Base-by-base conservation (phyloP, 2,329 filamentous ascomycete genomes). In the Pleurostoma richardsiae region DNA sequence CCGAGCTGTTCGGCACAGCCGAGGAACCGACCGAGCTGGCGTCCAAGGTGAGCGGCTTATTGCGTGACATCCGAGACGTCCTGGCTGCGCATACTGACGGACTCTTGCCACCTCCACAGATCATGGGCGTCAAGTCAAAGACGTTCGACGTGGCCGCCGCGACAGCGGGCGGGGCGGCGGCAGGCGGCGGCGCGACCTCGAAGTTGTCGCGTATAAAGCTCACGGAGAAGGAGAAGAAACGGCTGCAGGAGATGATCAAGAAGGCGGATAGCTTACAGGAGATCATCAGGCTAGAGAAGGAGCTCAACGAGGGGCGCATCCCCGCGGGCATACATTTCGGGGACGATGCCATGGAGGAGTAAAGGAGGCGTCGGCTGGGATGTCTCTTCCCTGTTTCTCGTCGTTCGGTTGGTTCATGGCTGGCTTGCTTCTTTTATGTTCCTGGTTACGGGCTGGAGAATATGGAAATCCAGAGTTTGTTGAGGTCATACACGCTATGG, bases 251-350 rank as follows among this genome's bases (percentile, higher is more conserved):
- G 60, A 77, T 92, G 70, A 95, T 99, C 66, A 83, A 83, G 67
- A 89, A 88, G 60, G 92, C 94, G 5, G 90, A 86, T 65, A 95
- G 86, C 60, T 66, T 99, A 60, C 86, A 90, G 56, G 94, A 97
- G 71, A 95, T 99, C 62, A 85, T 89, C 48, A 79, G 82, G 55
- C 66, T 99, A 62, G 94, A 99, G 73, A 95, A 92, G 73, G 89
- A 94, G 67, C 70, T 97, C 54, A 88, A 88, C 52, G 92, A 97
- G 66, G 94, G 94, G 2, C 77, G 88, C 60, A 77, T 97, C 65
- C 92, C 92, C 3, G 76, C 79, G 31, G 87, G 83, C 29, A 78
- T 83, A 30, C 73, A 79, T 33, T 60, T 69, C 33, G 73, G 72
- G 41, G 74, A 70, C 39, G 76, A 78, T 54, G 69, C 66, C 10